Conservation (phyloP, 192 early-diverging fungal genomes). For the Coemansia sp. region DNA sequence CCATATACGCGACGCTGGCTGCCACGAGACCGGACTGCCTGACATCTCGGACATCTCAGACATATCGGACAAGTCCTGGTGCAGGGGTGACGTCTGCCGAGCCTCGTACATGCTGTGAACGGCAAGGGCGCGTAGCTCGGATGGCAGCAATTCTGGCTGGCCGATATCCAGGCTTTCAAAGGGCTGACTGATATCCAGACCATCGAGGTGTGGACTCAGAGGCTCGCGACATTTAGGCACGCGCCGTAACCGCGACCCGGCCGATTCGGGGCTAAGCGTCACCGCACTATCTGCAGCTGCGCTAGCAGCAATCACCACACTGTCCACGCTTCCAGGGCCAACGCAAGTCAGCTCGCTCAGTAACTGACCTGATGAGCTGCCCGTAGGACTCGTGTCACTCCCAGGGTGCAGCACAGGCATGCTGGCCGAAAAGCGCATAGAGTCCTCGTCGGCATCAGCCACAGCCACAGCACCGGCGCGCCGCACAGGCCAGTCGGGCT, state of each 20-base stretch:
- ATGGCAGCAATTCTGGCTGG: neutral
- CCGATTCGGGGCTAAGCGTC: conserved; percentile 44
- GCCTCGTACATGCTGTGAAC: neutral
- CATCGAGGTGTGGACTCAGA: conserved; percentile 6
- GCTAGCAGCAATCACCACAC: conserved; percentile 42
- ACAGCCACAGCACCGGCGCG: neutral
- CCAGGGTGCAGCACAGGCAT: conserved; percentile 28
- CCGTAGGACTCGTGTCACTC: neutral
- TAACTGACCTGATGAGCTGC: conserved; percentile 9
- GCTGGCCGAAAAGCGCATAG: conserved; percentile 25
- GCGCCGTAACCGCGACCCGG: conserved; percentile 43
- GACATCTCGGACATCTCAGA: neutral
- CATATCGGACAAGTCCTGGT: neutral
- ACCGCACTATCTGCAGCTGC: conserved; percentile 34
- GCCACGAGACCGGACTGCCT: conserved; percentile 18
- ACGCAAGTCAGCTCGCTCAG: conserved; percentile 45
- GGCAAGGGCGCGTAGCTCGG: neutral
- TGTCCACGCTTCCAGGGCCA: conserved; percentile 31
- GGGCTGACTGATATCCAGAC: neutral
- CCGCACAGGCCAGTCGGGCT: neutral
- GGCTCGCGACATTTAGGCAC: conserved; percentile 41
- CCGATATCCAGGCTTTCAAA: neutral
- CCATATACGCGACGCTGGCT: conserved; percentile 24
- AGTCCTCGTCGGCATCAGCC: neutral
- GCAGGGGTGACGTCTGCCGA: neutral